Conservation (phyloP, 73 alveolate genomes). For the Urostyla sp. region DNA sequence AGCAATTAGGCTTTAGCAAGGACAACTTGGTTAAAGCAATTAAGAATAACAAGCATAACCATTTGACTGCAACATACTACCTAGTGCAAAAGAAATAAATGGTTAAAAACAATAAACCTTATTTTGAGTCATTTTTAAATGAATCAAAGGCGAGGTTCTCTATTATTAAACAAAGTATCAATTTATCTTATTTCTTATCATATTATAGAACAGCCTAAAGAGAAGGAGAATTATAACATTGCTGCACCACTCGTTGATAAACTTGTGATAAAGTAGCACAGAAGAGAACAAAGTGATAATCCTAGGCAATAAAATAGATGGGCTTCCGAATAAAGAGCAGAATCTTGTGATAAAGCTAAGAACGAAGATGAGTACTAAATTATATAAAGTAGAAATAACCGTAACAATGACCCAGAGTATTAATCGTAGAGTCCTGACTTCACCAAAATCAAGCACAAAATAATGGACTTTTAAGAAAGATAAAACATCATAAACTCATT, state of each 20-base stretch:
- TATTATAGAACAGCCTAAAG: neutral
- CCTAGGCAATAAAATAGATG: slow-evolving; percentile 14
- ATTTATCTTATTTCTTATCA: neutral
- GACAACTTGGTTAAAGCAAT: slow-evolving; percentile 52
- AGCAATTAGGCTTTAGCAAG: slow-evolving; percentile 28
- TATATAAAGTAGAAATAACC: neutral
- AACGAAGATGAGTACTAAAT: slow-evolving; percentile 23
- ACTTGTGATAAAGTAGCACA: slow-evolving; percentile 22
- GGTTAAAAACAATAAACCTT: slow-evolving; percentile 42
- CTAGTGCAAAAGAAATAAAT: slow-evolving; percentile 81
- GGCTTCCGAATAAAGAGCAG: slow-evolving; percentile 31
- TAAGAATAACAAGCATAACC: slow-evolving; percentile 86
- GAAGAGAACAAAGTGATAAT: slow-evolving; percentile 43
- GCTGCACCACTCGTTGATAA: slow-evolving; percentile 33
- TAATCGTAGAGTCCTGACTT: slow-evolving; percentile 12
- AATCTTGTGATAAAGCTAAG: slow-evolving; percentile 22
- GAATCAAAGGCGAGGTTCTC: slow-evolving; percentile 32
- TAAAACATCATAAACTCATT: too few relatives aligned
- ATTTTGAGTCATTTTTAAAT: slow-evolving; percentile 25
- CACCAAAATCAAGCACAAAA: neutral
- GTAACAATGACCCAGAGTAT: neutral
- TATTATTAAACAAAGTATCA: slow-evolving; percentile 20
- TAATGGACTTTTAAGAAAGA: too few relatives aligned
- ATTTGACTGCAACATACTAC: slow-evolving; percentile 94
- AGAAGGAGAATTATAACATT: slow-evolving; percentile 9